phyloP scores from a whole-genome alignment of 2,329 filamentous ascomycete species.

The Byssoonygena ceratinophila region DNA sequence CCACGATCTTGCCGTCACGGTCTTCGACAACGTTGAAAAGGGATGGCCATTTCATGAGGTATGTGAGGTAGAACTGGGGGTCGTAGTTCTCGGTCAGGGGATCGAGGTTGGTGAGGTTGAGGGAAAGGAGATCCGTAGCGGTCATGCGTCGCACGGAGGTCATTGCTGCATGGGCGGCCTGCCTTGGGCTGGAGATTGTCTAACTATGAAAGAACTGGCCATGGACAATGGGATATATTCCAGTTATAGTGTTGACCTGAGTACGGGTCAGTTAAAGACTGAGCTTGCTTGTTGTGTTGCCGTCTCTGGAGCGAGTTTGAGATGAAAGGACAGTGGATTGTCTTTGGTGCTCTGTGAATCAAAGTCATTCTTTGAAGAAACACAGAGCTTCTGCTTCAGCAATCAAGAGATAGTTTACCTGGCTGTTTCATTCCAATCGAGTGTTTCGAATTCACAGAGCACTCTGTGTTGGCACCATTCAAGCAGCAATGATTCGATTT shows the following conservation, averaged over 20 bases:
- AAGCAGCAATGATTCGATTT: background rate
- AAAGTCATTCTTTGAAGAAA: background rate
- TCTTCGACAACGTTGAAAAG: conserved; percentile 90
- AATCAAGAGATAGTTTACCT: no score
- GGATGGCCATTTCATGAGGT: conserved; percentile 89
- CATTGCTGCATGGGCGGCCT: conserved; percentile 48
- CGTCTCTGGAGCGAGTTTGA: no score
- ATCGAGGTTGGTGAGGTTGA: conserved; percentile 93
- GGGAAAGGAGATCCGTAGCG: conserved; percentile 71
- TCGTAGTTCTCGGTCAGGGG: conserved; percentile 97
- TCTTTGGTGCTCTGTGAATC: no score
- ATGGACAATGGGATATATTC: background rate
- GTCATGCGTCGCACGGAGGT: conserved; percentile 76
- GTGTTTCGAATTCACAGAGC: background rate
- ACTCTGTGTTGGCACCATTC: conserved; percentile 3
- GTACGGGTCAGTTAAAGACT: background rate
- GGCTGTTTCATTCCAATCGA: background rate
- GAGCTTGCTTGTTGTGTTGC: background rate
- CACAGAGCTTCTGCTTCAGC: background rate
- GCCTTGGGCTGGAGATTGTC: background rate
- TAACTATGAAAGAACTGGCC: no score
- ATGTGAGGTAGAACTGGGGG: conserved; percentile 87
- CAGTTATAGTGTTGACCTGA: background rate
- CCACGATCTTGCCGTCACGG: conserved; percentile 74
- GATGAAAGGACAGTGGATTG: no score